These are phyloP conservation scores for Colletotrichum horii DNA, from an alignment of 2,329 filamentous ascomycete genomes.

Conservation along the genomic window DNA sequence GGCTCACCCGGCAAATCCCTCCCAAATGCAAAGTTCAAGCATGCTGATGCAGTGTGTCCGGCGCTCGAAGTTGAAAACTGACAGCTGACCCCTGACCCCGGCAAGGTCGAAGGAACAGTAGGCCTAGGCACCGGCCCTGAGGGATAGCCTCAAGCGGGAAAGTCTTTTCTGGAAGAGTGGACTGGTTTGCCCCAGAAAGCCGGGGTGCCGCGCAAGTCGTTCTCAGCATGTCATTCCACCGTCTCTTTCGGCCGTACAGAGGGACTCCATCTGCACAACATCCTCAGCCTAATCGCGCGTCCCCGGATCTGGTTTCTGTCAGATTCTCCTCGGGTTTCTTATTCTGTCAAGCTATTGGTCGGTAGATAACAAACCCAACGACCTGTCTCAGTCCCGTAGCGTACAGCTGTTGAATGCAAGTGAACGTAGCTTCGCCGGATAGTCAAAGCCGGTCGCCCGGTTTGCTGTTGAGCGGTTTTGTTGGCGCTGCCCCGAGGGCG, in stretches of 20 bases:
- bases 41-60: background rate
- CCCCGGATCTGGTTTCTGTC: background rate
- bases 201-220: conserved; percentile 1
- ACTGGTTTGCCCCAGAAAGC: background rate
- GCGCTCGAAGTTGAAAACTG: conserved; percentile 12
- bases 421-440: background rate
- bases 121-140: background rate
- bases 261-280: conserved; percentile 16
- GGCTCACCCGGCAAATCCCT: background rate
- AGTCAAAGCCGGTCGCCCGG: background rate
- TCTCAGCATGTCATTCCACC: background rate
- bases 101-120: background rate
- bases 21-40: background rate
- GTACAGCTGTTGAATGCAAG: background rate
- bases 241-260: background rate
- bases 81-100: conserved; percentile 1
- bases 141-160: background rate
- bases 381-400: background rate
- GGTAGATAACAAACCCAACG: background rate
- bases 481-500: background rate
- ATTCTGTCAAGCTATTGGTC: background rate
- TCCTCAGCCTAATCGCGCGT: background rate
- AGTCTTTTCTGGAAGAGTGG: background rate
- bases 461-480: background rate
- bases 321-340: background rate